Evolutionary conservation across 2,329 filamentous ascomycete species (phyloP), one percentile per base, ranked within the genome.

Genomic region (Colletotrichum australisinense): DNA sequence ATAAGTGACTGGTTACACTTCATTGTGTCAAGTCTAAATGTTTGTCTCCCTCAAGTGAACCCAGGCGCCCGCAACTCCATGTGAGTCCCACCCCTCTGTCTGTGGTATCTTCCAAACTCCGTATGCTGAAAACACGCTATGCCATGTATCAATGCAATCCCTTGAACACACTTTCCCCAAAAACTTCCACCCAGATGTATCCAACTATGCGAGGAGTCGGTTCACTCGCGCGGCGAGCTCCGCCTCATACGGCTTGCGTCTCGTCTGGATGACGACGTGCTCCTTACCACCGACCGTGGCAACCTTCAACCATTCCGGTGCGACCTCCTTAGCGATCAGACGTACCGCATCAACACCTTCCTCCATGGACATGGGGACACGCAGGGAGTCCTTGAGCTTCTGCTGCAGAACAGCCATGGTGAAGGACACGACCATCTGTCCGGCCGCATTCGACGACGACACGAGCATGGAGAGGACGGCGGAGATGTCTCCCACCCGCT

Each of bases 351-450:
- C 76, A 11, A 83, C 82, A 5, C 84, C 88, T 77, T 91, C 89
- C 55, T 89, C 88, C 59, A 80, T 81, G 38, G 88, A 88, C 64
- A 90, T 83, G 3, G 88, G 88, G 75, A 86, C 84, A 5, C 88
- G 84, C 70, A 93, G 84, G 30, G 93, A 95, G 80, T 94, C 92
- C 77, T 88, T 89, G 62, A 95, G 85, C 79, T 91, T 92, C 76
- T 90, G 88, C 22, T 92, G 83, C 67, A 95, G 83, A 14, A 86
- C 87, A 32, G 88, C 83, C 86, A 95, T 89, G 28, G 89, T 89
- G 78, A 94, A 95, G 1, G 92, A 89, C 74, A 93, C 85, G 11
- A 91, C 85, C 5, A 86, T 88, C 78, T 90, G 86, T 19, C 86
- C 86, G 35, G 83, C 84, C 8, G 84, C 82, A 49, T 82, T 87